Evolutionary conservation across 371 early-diverging fungal species (phyloP).

Genomic region (Lichtheimia ornata): DNA sequence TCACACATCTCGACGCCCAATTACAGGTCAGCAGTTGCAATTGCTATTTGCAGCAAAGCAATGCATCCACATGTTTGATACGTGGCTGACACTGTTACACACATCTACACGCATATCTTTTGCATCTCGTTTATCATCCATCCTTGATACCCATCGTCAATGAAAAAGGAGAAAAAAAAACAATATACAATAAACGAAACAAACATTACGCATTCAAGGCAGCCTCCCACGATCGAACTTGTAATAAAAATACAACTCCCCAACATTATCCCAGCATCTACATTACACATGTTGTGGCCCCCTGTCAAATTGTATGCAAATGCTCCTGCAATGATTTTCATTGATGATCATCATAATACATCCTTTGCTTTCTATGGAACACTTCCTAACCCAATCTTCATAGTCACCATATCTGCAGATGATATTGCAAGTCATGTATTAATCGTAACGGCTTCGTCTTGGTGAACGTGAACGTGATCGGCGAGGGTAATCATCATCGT

Average conservation of each 20-base stretch:
- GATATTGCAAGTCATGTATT: not conserved
- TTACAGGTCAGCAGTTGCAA: not conserved
- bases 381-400: not conserved
- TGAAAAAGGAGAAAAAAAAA: too few relatives aligned
- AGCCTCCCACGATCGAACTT: too few relatives aligned
- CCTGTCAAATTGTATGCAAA: not conserved
- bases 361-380: not conserved
- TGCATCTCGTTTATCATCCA: too few relatives aligned
- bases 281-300: not conserved
- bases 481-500: conserved; percentile 17
- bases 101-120: too few relatives aligned
- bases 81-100: not conserved
- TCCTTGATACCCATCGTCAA: too few relatives aligned
- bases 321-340: not conserved
- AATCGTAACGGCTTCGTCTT: conserved; percentile 21
- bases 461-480: conserved; percentile 29
- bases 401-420: too few relatives aligned
- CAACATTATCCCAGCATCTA: not conserved
- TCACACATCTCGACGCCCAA: not conserved
- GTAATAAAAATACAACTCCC: not conserved
- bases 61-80: not conserved
- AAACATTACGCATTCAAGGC: too few relatives aligned
- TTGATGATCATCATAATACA: not conserved
- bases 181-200: too few relatives aligned
- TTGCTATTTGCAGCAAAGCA: not conserved